Base-by-base conservation (phyloP, 345 rosid species). In the Citrus unshiu region DNA sequence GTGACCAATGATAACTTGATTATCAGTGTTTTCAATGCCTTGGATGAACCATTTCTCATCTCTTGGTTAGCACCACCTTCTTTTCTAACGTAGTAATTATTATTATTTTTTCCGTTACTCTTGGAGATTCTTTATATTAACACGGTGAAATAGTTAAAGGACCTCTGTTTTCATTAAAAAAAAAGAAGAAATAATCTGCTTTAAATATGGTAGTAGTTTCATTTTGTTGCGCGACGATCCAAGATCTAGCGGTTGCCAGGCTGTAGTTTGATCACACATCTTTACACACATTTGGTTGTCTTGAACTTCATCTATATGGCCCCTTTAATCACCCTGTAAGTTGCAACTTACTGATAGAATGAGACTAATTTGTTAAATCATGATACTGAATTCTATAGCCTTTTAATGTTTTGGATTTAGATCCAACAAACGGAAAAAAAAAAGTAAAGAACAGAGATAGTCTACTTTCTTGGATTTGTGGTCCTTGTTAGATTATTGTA, bases 1-100 rank as follows among this genome's bases (percentile, higher is more conserved):
- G 97, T 91, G 65, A 95, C 98, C 58, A 95, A 95, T 65, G 98
- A 95, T 35, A 93, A 95, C 88, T 81, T 95, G 81, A 84, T 95
- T 82, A 81, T 95, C 79, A 92, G 83, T 84, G 97, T 95, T 75
- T 90, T 87, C 89, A 95, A 95, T 81, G 85, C 90, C 85, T 87
- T 95, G 90, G 94, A 93, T 70, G 95, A 92, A 78, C 95, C 97
- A 71, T 92, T 95, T 85, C 91, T 95, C 75, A 43, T 95, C 78
- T 93, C 98, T 75, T 95, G 98, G 99, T 95, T 70, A 78, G 91
- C 89, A 25, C 25, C 13, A 46, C 4, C 32, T 64, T 59, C 30
- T 13, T 56, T 46, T 70, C 35, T 58, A 46, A 39, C 12, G 12
- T 22, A 19, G 40, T 37, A 4, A 27, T 16, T 63, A 54, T 18